Base-by-base conservation (phyloP, 345 rosid genomes). In the Populus pruinosa region DNA sequence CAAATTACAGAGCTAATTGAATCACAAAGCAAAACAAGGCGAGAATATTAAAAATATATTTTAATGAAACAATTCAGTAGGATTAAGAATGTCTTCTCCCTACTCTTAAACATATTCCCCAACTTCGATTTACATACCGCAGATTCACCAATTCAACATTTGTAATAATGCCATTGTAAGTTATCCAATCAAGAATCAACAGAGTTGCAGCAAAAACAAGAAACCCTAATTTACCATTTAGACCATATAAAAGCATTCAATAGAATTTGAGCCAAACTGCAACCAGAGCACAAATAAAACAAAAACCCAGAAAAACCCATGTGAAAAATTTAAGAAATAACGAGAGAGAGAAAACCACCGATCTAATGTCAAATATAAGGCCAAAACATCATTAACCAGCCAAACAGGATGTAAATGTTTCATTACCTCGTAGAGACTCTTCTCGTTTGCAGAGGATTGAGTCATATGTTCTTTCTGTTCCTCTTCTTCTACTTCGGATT, bases 401-500 rank as follows among this genome's bases (percentile, higher is more conserved):
- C 47, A 74, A 53, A 11, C 3, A 17, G 1, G 17, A 23, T n/a
- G 12, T 20, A 7, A 44, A 11, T 20, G 49, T 43, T 71, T 16
- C 4, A 38, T 12, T 80, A 93, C 94, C 92, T 90, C 88, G 47
- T 93, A 91, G 27, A 93, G 88, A 76, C 83, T 89, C 82, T 63
- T 84, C 66, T 75, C 84, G 0, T 68, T 79, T 8, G 81, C 38
- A 4, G 87, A 69, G 44, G 85, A 78, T 16, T 55, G 83, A 67
- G 50, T 69, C 35, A 9, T 49, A 49, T 77, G 72, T 69, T 84
- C 80, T 3, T 38, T 49, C 35, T 85, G 83, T 38, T 44, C 80
- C 12, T 72, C 85, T 33, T 81, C 88, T 25, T 87, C 87, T 39
- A 63, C 76, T 68, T 78, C 86, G 8, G 25, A 64, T 53, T 86